Base-by-base conservation (phyloP, 2,329 filamentous ascomycete species). In the Aspergillus quadricinctus region DNA sequence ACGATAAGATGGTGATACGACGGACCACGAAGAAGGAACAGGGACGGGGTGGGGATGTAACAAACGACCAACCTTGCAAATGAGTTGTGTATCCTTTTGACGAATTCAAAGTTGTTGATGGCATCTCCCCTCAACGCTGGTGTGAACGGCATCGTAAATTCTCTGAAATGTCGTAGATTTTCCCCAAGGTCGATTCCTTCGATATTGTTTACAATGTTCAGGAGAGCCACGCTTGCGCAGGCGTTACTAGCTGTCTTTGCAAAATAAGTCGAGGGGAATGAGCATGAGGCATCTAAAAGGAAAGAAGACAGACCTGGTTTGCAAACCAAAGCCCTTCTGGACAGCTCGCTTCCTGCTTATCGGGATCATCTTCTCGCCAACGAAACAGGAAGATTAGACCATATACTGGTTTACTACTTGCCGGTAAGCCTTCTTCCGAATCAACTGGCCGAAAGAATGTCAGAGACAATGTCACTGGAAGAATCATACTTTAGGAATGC, bases 121-220 rank as follows among this genome's bases (percentile, higher is more conserved):
- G 85, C 82, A 66, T 92, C 81, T 10, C 93, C 94, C 46, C 92
- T 85, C 28, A 90, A 79, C 6, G 88, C 81, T 1, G 92, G 88
- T 17, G 83, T 82, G 59, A 96, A 82, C 14, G 80, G 68, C 61
- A 77, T 78, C 0, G 92, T 96, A 40, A 85, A 84, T 0, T 85
- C 76, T 65, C 90, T 93, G 77, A 97, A 96, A 14, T 79, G 75
- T 28, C 79, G 73, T 1, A 97, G 80, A 57, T 87, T 80, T n/a
- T 83, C 75, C 3, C 92, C 91, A 5, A 97, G 80, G 10, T 85
- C 75, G 3, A 91, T 73, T 0, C 78, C 79, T 0, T 83, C 77
- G 25, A 86, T 81, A 69, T 97, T 97, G 83, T 96, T 95, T 68
- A 96, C 78, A 58, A 97, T 96, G 66, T 97, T 97, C 64, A 97